Evolutionary conservation across 495 filamentous ascomycete genomes (phyloP).

Genomic region (Talaromyces borbonicus): DNA sequence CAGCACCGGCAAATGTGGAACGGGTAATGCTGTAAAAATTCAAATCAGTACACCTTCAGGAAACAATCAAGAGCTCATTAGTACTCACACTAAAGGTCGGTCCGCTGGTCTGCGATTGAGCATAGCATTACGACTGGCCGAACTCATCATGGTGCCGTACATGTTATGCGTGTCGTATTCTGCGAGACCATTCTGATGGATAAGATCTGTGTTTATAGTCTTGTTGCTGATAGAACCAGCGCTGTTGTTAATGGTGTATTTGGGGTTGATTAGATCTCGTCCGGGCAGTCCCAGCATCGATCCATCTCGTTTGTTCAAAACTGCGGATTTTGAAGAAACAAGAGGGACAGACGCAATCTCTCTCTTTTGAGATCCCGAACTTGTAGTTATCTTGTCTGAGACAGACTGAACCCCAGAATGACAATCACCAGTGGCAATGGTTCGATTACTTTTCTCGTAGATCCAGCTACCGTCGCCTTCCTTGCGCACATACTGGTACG

Average conservation of each 20-base stretch:
- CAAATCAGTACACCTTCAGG: neutral
- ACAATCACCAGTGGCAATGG: conserved; percentile 6
- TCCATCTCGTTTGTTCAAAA: conserved; percentile 6
- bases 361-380: conserved; percentile 7
- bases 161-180: conserved; percentile 84
- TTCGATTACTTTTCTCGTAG: conserved; percentile 6
- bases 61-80: no score
- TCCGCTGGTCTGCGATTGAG: conserved; percentile 51
- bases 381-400: neutral
- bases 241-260: conserved; percentile 67
- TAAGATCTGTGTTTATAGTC: conserved; percentile 64
- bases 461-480: conserved; percentile 33
- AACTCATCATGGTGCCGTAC: conserved; percentile 81
- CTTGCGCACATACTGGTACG: conserved; percentile 61
- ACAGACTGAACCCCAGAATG: conserved; percentile 2
- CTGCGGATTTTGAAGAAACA: neutral
- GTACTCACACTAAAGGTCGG: conserved; percentile 50
- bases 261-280: conserved; percentile 59
- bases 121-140: conserved; percentile 58
- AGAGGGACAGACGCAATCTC: neutral
- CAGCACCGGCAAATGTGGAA: conserved; percentile 74
- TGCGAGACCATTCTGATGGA: conserved; percentile 56
- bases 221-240: conserved; percentile 60
- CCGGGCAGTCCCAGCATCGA: conserved; percentile 43
- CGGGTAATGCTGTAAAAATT: conserved; percentile 52